These are phyloP conservation scores for Bauhinia variegata DNA, from an alignment of 306 rosid species.

Conservation along the genomic window DNA sequence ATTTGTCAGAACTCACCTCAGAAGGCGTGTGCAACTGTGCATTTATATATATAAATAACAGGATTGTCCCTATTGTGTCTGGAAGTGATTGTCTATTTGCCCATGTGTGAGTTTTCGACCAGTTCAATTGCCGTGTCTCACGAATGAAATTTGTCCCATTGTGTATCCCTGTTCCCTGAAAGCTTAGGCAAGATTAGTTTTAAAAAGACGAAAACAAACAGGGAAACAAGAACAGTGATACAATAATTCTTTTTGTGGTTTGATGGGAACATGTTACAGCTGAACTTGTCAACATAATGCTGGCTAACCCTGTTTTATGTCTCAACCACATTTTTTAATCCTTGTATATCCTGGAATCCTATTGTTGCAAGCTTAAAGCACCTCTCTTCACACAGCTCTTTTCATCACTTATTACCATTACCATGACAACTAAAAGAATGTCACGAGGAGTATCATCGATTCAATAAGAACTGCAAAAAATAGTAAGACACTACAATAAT, in stretches of 20 bases:
- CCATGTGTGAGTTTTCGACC: constrained; percentile 25
- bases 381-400: too few relatives aligned
- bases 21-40: constrained; percentile 11
- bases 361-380: too few relatives aligned
- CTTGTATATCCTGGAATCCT: too few relatives aligned
- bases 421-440: neutral
- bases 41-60: too few relatives aligned
- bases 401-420: neutral
- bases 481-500: neutral
- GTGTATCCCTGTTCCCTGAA: too few relatives aligned
- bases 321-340: neutral
- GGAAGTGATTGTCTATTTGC: constrained; percentile 31
- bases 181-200: too few relatives aligned
- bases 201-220: too few relatives aligned
- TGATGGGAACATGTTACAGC: neutral
- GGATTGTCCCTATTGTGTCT: constrained; percentile 30
- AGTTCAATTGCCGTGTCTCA: constrained; percentile 20
- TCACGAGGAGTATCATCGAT: neutral
- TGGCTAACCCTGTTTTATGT: constrained; percentile 25
- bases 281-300: constrained; percentile 39
- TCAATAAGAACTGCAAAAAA: neutral
- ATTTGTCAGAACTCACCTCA: neutral
- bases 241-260: constrained; percentile 40
- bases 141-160: constrained; percentile 18
- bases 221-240: constrained; percentile 6